Evolutionary conservation across 164 flowering plant species (phyloP), one percentile per base, ranked within the genome.

Genomic region (Santalum album): DNA sequence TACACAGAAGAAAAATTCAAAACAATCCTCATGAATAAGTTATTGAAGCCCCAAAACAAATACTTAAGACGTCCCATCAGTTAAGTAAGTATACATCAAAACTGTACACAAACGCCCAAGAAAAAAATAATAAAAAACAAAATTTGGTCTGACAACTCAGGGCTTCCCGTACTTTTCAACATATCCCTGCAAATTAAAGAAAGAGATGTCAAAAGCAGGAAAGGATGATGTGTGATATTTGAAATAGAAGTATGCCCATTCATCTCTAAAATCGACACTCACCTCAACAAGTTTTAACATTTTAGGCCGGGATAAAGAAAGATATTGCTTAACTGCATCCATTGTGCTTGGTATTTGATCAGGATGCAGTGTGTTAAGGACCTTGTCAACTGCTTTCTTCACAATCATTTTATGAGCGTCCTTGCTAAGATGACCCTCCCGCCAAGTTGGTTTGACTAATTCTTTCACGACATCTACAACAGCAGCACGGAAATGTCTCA

Each of bases 201-300:
- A 56, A 46, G 53, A 55, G 42, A 18, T 19, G 46, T 65, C 51
- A 65, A 56, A 40, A 23, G 21, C 40, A 21, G 55, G 22, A 21
- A 53, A 45, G 25, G 52, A 22, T 6, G 40, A 14, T 17, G 16
- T 24, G 26, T 2, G 49, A 54, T 21, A 19, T 39, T 48, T 15
- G 21, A 52, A 12, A 46, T 45, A 36, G 17, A 36, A 3, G 25
- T 0, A 18, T 24, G 20, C n/a, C 45, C 35, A 3, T 62, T 16
- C 25, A 45, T 24, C 54, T 38, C 46, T 27, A 54, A 51, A 40
- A 57, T 17, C 34, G 49, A 49, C 64, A 22, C 51, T 75, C 58
- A 87, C 97, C 96, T 85, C 79, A 35, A 94, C 78, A 56, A 94
- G 92, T 72, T 84, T 94, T 61, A 62, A 54, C 38, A 92, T 75